Evolutionary conservation across 2,329 filamentous ascomycete species (phyloP), one percentile per base, ranked within the genome.

Genomic region (Mycosphaerella sp.): DNA sequence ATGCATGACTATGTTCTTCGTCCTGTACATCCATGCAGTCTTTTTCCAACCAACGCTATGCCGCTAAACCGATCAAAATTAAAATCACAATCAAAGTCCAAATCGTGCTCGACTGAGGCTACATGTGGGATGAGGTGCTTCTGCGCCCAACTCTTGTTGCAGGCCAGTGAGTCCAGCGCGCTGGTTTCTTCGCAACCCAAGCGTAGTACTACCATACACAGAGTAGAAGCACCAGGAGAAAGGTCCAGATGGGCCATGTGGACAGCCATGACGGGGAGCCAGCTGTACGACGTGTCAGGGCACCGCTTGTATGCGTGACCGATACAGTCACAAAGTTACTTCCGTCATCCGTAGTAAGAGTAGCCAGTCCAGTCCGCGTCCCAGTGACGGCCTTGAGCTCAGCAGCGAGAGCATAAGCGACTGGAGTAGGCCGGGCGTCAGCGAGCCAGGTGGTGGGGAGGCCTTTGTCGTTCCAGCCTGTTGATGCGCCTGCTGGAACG

Each of bases 401-500:
- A 21, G 36, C 49, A 13, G 41, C 52, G 16, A 50, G 42, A 8
- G 40, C 21, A 25, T 25, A 6, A 25, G 21, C 21, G 1, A 49
- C 45, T 18, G 32, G 42, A 21, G 47, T 44, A 32, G 34, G 30
- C 18, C 36, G 34, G 56, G 58, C n/a, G 55, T 42, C 12, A 62
- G 58, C 21, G 54, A 62, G 34, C 58, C 45, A n/a, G 30, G 69
- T 73, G 49, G 73, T 70, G 28, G 70, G 64, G 52, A 75, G 75
- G 3, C 75, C 75, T 51, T 70, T 66, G 25, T 70, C 63, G 58
- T 78, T 69, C 61, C 73, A 78, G 41, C 68, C 71, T 50, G 69
- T 73, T 6, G 68, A 56, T 7, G 67, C 59, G 17, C 70, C 71
- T 10, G 66, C 64, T 14, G 66, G 57, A 16, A 71, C 62, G 5